Base-by-base conservation (phyloP, 495 filamentous ascomycete species). In the Neurospora sp. region DNA sequence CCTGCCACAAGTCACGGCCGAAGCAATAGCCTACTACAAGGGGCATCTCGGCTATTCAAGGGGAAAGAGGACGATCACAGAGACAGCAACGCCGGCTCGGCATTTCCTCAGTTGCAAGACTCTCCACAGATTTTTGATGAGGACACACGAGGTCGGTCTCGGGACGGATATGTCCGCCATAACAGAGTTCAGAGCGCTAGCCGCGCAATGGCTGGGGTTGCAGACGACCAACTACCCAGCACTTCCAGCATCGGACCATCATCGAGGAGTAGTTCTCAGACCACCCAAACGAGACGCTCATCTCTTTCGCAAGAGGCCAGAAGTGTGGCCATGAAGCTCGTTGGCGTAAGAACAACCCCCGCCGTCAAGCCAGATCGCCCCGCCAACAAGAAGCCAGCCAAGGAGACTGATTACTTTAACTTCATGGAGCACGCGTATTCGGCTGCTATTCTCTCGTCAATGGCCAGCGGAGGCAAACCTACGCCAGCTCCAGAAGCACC, bases 261-360 rank as follows among this genome's bases (percentile, higher is more conserved):
- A 9, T 73, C 77, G 9, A 76, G 74, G 44, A 73, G 71, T 31
- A 78, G 71, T 72, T 74, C 72, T n/a, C 69, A 75, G 37, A 70
- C 71, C n/a, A 74, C 61, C 18, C 75, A 74, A 22, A 72, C 70
- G 8, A 73, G 78, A 40, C 76, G 80, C 7, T 73, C 76, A 2
- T 81, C 80, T 10, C 69, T 81, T 14, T 76, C 75, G 3, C 75
- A 74, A 31, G 79, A 82, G 9, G 78, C 79, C 20, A 79, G 72
- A 70, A 72, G 71, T 9, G 75, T 74, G 14, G 80, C 80, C 3
- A 75, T 77, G 79, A 80, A 76, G 70, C 74, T 81, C 61, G 70
- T 77, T 8, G 74, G 76, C 20, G 44, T 74, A 3, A 77, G 40
- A 48, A n/a, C 74, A 7, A 68, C 72, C 14, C 68, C 76, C 4